Conservation (phyloP, 2,329 filamentous ascomycete species). For the Thelonectria blattea region DNA sequence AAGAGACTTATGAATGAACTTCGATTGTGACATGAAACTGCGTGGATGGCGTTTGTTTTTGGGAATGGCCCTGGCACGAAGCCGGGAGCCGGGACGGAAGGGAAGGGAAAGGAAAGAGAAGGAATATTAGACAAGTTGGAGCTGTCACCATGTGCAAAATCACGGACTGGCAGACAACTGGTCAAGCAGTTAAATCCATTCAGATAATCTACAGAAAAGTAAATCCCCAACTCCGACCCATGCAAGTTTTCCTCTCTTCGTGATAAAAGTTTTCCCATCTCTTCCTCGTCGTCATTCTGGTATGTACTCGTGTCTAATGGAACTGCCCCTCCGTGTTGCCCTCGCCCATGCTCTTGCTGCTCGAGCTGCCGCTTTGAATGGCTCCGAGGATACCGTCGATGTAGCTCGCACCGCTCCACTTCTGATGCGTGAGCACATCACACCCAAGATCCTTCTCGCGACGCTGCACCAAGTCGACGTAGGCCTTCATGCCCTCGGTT, state of each 20-base stretch:
- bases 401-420: constrained; percentile 74
- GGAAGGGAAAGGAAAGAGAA: neutral
- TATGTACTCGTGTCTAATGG: constrained; percentile 34
- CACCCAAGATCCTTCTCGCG: constrained; percentile 89
- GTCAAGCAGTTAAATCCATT: constrained; percentile 17
- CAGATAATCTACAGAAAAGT: constrained; percentile 27
- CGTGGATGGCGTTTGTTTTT: constrained; percentile 15
- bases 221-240: constrained; percentile 35
- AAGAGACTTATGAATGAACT: constrained; percentile 2
- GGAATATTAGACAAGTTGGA: neutral
- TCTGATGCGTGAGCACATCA: constrained; percentile 94
- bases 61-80: neutral
- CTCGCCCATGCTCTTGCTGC: constrained; percentile 91
- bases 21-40: constrained; percentile 5
- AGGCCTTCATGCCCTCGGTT: constrained; percentile 93
- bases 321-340: constrained; percentile 87
- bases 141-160: neutral
- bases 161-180: neutral
- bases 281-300: neutral
- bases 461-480: constrained; percentile 91
- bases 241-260: constrained; percentile 28
- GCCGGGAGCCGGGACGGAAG: constrained; percentile 17
- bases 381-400: constrained; percentile 89
- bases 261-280: constrained; percentile 1
- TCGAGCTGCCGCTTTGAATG: constrained; percentile 89